Conservation (phyloP, 768 basidiomycete species). For the Kondoa subrosea region DNA sequence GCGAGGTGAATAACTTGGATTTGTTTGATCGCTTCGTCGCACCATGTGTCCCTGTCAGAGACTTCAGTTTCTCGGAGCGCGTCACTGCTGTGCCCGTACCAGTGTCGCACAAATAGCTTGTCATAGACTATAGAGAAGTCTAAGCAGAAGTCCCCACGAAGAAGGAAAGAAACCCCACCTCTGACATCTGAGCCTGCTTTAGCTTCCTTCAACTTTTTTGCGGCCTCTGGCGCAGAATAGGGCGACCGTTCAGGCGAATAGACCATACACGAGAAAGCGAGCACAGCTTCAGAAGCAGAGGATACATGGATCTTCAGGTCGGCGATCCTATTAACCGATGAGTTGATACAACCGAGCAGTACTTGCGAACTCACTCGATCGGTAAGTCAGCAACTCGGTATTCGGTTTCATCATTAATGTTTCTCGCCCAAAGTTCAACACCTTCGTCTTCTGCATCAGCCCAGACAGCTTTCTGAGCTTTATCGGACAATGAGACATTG, state of each 20-base stretch:
- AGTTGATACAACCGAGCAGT: neutral
- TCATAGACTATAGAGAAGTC: slow-evolving; percentile 44
- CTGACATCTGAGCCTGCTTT: slow-evolving; percentile 43
- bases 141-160: neutral
- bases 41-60: slow-evolving; percentile 44
- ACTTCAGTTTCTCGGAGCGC: neutral
- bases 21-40: slow-evolving; percentile 44
- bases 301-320: slow-evolving; percentile 15
- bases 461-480: neutral
- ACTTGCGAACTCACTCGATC: slow-evolving; percentile 18
- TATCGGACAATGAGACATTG: slow-evolving; percentile 14
- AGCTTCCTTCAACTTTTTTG: slow-evolving; percentile 45
- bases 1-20: slow-evolving; percentile 54
- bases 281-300: slow-evolving; percentile 39
- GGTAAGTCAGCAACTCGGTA: slow-evolving; percentile 24
- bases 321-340: slow-evolving; percentile 13
- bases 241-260: slow-evolving; percentile 54
- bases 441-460: slow-evolving; percentile 18
- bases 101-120: slow-evolving; percentile 51
- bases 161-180: neutral
- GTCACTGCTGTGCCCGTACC: slow-evolving; percentile 27
- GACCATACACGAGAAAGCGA: slow-evolving; percentile 75
- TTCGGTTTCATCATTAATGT: slow-evolving; percentile 14
- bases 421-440: slow-evolving; percentile 22
- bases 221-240: slow-evolving; percentile 49